phyloP scores from a whole-genome alignment of 1,284 basidiomycete genomes.

The Mycosarcoma mackinlayi region DNA sequence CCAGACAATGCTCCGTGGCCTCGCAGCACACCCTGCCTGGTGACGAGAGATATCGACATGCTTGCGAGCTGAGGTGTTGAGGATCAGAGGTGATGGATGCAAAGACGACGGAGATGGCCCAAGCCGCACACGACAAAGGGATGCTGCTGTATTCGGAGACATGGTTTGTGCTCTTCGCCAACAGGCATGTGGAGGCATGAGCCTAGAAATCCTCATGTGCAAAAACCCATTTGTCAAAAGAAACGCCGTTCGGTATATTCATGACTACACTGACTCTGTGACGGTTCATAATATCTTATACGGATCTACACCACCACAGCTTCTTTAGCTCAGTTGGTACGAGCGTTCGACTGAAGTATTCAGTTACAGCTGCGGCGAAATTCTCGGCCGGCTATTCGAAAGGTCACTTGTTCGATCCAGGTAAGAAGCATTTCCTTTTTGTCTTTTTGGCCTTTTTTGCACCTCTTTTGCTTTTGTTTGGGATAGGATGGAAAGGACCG shows the following conservation, averaged over 20 bases:
- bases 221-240: too few relatives aligned
- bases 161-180: not conserved
- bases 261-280: too few relatives aligned
- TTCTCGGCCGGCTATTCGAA: conserved; percentile 10
- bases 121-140: not conserved
- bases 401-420: conserved; percentile 56
- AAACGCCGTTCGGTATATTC: too few relatives aligned
- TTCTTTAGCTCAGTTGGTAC: conserved; percentile 58
- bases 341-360: conserved; percentile 58
- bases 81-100: not conserved
- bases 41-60: conserved; percentile 19
- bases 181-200: conserved; percentile 9
- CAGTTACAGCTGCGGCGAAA: conserved; percentile 31
- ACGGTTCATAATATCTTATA: too few relatives aligned
- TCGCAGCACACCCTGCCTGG: conserved; percentile 10
- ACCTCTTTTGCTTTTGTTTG: not conserved
- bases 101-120: not conserved
- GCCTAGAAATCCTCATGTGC: too few relatives aligned
- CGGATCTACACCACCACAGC: too few relatives aligned
- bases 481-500: not conserved
- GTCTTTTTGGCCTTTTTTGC: conserved; percentile 7
- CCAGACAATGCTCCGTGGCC: conserved; percentile 2
- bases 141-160: not conserved
- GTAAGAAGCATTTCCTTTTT: conserved; percentile 44
- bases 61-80: not conserved